phyloP scores from a whole-genome alignment of 164 flowering plant genomes.

The Magnolia kwangsiensis region DNA sequence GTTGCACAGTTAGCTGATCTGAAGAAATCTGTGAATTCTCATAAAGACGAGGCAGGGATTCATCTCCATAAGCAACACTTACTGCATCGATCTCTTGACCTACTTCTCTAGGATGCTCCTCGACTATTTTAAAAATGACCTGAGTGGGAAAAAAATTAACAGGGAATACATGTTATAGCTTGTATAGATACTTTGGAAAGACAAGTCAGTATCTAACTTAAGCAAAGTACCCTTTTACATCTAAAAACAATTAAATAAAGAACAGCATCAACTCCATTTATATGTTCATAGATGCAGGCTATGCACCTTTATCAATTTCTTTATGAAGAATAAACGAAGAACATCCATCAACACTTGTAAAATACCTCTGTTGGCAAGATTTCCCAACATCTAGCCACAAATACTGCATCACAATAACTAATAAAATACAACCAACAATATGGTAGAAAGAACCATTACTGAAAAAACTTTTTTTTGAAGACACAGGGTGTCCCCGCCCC shows the following conservation, averaged over 20 bases:
- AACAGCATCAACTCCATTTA: too few relatives aligned
- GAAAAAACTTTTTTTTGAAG: neutral
- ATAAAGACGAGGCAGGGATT: conserved; percentile 82
- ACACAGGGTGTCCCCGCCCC: too few relatives aligned
- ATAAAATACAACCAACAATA: neutral
- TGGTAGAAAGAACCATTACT: neutral
- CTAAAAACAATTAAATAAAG: neutral
- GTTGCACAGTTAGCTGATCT: conserved; percentile 79
- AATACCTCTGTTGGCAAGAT: neutral
- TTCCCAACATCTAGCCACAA: neutral
- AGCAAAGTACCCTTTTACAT: too few relatives aligned
- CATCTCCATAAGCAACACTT: conserved; percentile 83
- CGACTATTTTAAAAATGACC: conserved; percentile 87
- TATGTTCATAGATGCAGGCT: neutral
- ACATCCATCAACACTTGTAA: neutral
- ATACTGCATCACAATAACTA: neutral
- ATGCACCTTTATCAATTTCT: neutral
- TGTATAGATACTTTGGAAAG: neutral
- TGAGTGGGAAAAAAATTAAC: conserved; percentile 18
- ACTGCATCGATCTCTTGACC: conserved; percentile 65
- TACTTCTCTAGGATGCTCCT: conserved; percentile 83
- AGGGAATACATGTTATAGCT: neutral
- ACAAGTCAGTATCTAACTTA: neutral
- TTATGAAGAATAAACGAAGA: neutral
- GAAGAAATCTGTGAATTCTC: conserved; percentile 84